Evolutionary conservation across 2,329 filamentous ascomycete species (phyloP).

Genomic region (Fusarium sulawesiense): DNA sequence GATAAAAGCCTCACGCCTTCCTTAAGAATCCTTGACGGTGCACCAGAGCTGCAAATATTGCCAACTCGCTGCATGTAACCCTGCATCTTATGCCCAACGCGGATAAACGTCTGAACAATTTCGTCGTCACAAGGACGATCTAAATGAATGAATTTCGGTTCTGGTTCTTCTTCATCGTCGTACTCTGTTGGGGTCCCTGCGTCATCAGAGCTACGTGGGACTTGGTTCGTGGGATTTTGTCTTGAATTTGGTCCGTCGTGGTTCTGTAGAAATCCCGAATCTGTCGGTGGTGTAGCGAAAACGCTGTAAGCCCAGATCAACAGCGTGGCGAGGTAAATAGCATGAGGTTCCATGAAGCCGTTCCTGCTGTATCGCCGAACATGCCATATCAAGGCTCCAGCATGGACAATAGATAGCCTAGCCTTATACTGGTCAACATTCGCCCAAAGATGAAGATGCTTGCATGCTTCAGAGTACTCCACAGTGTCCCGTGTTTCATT

Average conservation of each 20-base stretch:
- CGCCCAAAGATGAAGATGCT: conserved; percentile 26
- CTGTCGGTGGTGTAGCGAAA: neutral
- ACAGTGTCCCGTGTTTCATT: neutral
- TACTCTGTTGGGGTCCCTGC: no score
- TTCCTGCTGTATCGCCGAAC: conserved; percentile 32
- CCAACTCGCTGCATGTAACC: conserved; percentile 27
- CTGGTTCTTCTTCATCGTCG: conserved; percentile 15
- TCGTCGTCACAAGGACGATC: conserved; percentile 39
- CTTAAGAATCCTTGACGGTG: conserved; percentile 26
- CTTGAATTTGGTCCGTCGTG: neutral
- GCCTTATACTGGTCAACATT: conserved; percentile 38
- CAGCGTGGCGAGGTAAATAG: conserved; percentile 30
- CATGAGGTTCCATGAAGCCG: conserved; percentile 30
- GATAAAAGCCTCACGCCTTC: conserved; percentile 31
- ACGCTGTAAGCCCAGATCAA: conserved; percentile 30
- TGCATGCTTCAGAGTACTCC: conserved; percentile 19
- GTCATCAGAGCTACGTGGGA: neutral
- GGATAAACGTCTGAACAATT: conserved; percentile 35
- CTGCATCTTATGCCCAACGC: conserved; percentile 31
- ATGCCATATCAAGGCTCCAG: conserved; percentile 35
- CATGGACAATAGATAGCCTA: conserved; percentile 30
- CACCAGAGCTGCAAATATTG: conserved; percentile 21
- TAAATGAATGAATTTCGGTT: conserved; percentile 26
- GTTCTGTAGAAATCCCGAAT: neutral
- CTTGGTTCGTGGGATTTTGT: neutral